Percentiles rank a stretch among this genome's conserved stretches.
Conservation (phyloP, 768 basidiomycete species). For the Daedaleopsis nitida region DNA sequence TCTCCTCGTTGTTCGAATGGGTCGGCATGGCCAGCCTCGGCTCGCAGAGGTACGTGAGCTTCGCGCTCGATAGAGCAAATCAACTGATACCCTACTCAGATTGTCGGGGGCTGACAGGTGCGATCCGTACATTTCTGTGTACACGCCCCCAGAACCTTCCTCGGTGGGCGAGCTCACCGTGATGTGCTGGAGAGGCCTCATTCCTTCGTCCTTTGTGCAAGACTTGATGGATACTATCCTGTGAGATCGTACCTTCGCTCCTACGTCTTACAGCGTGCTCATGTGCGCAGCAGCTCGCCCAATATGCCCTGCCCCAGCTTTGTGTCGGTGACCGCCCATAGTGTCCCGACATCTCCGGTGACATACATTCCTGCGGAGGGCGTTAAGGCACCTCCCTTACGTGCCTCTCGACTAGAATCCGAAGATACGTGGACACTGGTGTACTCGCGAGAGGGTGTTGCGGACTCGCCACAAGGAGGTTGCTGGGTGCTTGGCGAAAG, state of each 20-base stretch:
- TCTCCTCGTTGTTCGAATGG: conserved; percentile 66
- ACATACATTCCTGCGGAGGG: conserved; percentile 45
- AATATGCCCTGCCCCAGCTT: conserved; percentile 32
- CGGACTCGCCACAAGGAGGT: conserved; percentile 4
- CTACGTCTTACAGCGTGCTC: neutral
- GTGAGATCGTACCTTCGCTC: conserved; percentile 34
- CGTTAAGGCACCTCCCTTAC: conserved; percentile 34
- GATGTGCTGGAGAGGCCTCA: conserved; percentile 62
- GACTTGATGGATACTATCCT: conserved; percentile 46
- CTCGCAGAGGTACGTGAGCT: conserved; percentile 55
- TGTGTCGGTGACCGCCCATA: conserved; percentile 47
- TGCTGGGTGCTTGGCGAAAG: conserved; percentile 51
- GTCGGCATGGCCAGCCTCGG: conserved; percentile 68
- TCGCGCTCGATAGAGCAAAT: too few relatives aligned
- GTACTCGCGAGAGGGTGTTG: conserved; percentile 17
- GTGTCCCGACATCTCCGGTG: conserved; percentile 48
- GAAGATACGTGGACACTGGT: conserved; percentile 55
- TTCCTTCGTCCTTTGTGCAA: conserved; percentile 55
- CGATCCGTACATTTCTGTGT: conserved; percentile 70
- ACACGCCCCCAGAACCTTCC: conserved; percentile 52
- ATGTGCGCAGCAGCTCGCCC: neutral
- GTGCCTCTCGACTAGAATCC: conserved; percentile 48
- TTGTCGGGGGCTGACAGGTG: conserved; percentile 62
- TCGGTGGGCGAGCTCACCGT: conserved; percentile 50
- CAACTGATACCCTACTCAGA: conserved; percentile 38